Percentiles rank a stretch among this genome's conserved stretches.
Conservation (phyloP, 1,284 basidiomycete species). For the Marasmius sp. region DNA sequence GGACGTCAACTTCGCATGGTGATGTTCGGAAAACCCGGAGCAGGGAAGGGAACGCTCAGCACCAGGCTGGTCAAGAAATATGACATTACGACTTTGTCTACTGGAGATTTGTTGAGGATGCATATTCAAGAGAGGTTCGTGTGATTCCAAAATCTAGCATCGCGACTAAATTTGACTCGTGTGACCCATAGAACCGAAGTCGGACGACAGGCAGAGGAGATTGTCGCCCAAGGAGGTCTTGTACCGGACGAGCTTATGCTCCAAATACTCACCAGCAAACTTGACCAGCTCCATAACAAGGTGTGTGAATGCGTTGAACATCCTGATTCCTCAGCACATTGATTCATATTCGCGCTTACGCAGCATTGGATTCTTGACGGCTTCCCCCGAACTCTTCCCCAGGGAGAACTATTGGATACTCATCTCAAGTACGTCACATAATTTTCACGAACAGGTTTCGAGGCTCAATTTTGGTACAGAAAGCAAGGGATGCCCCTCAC, state of each 20-base stretch:
- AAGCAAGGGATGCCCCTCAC: not conserved
- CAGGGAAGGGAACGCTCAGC: conserved; percentile 80
- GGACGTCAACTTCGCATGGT: conserved; percentile 63
- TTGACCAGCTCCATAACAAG: conserved; percentile 67
- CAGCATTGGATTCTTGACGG: conserved; percentile 95
- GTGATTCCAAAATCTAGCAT: not conserved
- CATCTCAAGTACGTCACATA: conserved; percentile 58
- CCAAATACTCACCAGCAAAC: conserved; percentile 68
- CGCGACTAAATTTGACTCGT: not conserved
- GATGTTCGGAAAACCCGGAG: conserved; percentile 82
- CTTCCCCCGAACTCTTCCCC: conserved; percentile 90
- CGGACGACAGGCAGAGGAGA: conserved; percentile 69
- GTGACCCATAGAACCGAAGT: conserved; percentile 54
- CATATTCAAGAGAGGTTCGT: conserved; percentile 70
- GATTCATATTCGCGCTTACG: not conserved
- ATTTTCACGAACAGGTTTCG: not conserved
- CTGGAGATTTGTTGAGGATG: conserved; percentile 78
- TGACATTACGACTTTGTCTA: conserved; percentile 72
- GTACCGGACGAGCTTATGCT: conserved; percentile 80
- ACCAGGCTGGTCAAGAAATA: conserved; percentile 74
- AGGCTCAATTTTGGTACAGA: not conserved
- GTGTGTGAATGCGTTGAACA: conserved; percentile 32
- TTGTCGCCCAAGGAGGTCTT: conserved; percentile 75
- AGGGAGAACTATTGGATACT: conserved; percentile 83
- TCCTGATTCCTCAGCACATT: not conserved